Evolutionary conservation across 2,329 filamentous ascomycete species (phyloP), one percentile per base, ranked within the genome.

Genomic region (Leptoxyphium fumago): DNA sequence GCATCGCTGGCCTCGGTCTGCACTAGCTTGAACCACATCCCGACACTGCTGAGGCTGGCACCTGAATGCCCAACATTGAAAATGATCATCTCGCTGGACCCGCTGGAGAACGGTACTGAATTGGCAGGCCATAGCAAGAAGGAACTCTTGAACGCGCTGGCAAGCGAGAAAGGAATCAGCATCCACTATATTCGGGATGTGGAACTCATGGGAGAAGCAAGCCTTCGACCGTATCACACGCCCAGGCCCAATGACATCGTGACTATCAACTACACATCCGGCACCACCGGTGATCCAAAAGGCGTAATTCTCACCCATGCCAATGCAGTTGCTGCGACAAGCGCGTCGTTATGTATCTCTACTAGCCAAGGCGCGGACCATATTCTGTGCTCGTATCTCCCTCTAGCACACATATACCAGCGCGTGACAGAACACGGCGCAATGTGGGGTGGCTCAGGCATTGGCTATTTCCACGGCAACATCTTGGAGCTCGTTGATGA

Each of bases 401-500:
- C 91, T 0, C 69, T 95, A 34, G 91, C 91, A 9, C 91, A 98
- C 61, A 96, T 98, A 55, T 95, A 85, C 62, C 84, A 88, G 51
- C 82, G 91, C 44, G 72, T 95, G 52, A 71, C 80, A 36, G 91
- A 98, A 61, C 83, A 93, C 61, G 70, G 72, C 2, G 75, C 77
- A 11, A 69, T 95, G 13, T 77, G 82, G 55, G 72, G 76, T 43
- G 88, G 86, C 44, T 77, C 76, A 29, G 69, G 77, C 8, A 79
- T 95, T 54, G 91, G 89, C 10, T 98, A 89, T 64, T 98, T 95
- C 74, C 85, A 91, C 54, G 91, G 91, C 44, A 86, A 95, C 58
- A 81, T 95, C 49, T 60, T 83, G 10, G 83, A 84, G 50, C 70
- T 98, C 14, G 79, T 93, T 1, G 91, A 98, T 46, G 91, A 98